Evolutionary conservation across 2,329 filamentous ascomycete species (phyloP), one percentile per base, ranked within the genome.

Genomic region (Colletotrichum trifolii): DNA sequence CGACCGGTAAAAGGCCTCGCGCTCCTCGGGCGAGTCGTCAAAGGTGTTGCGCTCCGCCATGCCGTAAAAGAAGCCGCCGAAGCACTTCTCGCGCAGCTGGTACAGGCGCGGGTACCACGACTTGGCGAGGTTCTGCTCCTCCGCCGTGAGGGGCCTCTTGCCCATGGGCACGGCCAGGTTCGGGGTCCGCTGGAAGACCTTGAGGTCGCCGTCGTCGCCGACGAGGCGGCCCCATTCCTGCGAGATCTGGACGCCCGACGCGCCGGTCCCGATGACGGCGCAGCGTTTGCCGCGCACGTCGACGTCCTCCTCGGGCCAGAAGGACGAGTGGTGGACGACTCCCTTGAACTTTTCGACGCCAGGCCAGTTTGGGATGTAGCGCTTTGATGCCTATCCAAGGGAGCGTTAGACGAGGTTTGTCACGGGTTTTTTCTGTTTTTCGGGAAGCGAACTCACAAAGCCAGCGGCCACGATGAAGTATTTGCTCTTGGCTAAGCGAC

Each of bases 111-210:
- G 78, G 54, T 87, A 86, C 40, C 73, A 75, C 8, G 67, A 68
- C 69, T 85, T 84, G 25, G 69, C 72, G 2, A 71, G 70, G 33
- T 85, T 76, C 69, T 90, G 85, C 66, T 87, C 83, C 61, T 83
- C 78, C 10, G 73, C 75, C 1, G 80, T 82, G 4, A 68, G 59
- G 1, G n/a, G 13, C 6, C 50, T 46, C 15, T 55, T 67, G 8
- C 66, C 63, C 86, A 91, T 89, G 0, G 88, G 88, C 0, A 91
- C 70, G 0, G 86, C 87, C 7, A 89, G 77, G 64, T 91, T 91
- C 0, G 89, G 89, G 1, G 88, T 91, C 10, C 89, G 83, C 70
- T 91, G 88, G 73, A 91, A 90, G 40, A 91, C 85, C 3, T 76
- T 82, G 33, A 91, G 68, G 2, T 83, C 75, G 6, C 78, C 81